Evolutionary conservation across 805 yeast species (phyloP).

Genomic region (Pichia cephalocereana): DNA sequence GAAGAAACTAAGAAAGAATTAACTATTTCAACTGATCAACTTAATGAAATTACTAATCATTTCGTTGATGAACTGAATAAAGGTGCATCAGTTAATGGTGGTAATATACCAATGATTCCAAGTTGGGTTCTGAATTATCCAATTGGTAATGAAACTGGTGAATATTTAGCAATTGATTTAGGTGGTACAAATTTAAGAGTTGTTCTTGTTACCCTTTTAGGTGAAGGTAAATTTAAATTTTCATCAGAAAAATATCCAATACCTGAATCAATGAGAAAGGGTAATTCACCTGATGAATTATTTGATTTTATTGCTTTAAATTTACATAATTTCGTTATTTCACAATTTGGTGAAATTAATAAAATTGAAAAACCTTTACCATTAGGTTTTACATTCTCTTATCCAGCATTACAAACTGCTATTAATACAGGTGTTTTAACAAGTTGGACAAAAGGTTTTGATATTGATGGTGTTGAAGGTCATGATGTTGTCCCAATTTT

Average conservation of each 20-base stretch:
- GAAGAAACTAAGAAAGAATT: slow-evolving; percentile 50
- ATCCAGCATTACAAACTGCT: slow-evolving; percentile 76
- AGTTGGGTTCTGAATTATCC: slow-evolving; percentile 95
- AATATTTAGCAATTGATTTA: slow-evolving; percentile 85
- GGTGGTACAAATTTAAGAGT: slow-evolving; percentile 97
- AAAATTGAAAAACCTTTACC: slow-evolving; percentile 50
- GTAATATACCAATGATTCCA: slow-evolving; percentile 93
- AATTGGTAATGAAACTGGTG: slow-evolving; percentile 84
- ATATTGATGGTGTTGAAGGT: slow-evolving; percentile 88
- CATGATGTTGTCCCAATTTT: slow-evolving; percentile 89
- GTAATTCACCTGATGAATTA: slow-evolving; percentile 55
- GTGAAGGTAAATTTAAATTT: slow-evolving; percentile 77
- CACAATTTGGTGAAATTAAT: slow-evolving; percentile 51
- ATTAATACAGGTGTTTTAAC: slow-evolving; percentile 83
- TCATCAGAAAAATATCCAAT: slow-evolving; percentile 78
- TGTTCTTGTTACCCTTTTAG: slow-evolving; percentile 75
- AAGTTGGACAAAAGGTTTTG: slow-evolving; percentile 98
- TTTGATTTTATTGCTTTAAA: slow-evolving; percentile 84
- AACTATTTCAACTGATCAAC: slow-evolving; percentile 49
- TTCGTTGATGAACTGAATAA: slow-evolving; percentile 73
- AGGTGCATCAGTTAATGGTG: slow-evolving; percentile 69
- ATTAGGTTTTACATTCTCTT: slow-evolving; percentile 91
- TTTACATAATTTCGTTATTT: slow-evolving; percentile 54
- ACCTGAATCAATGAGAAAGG: slow-evolving; percentile 72
- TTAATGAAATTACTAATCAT: slow-evolving; percentile 61